Percentiles rank a stretch among this genome's conserved stretches.
These are phyloP conservation scores for Fusarium verrucosum DNA, from an alignment of 2,329 filamentous ascomycete genomes.

Conservation along the genomic window DNA sequence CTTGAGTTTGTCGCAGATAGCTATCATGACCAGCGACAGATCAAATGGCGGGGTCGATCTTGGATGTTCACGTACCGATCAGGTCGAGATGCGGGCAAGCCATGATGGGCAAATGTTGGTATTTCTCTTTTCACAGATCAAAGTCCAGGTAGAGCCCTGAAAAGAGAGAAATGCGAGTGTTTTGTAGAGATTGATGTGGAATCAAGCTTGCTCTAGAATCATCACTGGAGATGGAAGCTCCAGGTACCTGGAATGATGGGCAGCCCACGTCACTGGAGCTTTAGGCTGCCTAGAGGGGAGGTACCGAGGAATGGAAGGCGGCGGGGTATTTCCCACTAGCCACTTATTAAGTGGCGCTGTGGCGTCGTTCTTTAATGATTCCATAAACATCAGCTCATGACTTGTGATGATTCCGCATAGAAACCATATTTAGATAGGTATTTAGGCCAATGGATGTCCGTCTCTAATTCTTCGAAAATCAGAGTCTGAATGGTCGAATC, in stretches of 20 bases:
- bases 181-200: slow-evolving; percentile 13
- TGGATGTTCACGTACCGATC: slow-evolving; percentile 38
- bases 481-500: accelerated
- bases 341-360: slow-evolving; percentile 6
- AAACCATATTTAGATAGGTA: background rate
- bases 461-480: no score
- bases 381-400: background rate
- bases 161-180: background rate
- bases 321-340: slow-evolving; percentile 17
- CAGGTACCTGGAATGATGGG: slow-evolving; percentile 6
- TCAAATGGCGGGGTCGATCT: slow-evolving; percentile 40
- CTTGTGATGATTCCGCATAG: background rate
- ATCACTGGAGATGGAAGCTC: slow-evolving; percentile 16
- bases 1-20: slow-evolving; percentile 28
- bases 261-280: slow-evolving; percentile 35
- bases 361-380: background rate
- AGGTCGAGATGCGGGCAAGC: slow-evolving; percentile 43
- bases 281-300: slow-evolving; percentile 26
- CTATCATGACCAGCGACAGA: slow-evolving; percentile 10
- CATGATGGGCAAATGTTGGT: slow-evolving; percentile 12
- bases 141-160: background rate
- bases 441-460: no score
- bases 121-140: background rate
- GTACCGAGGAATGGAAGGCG: no score
- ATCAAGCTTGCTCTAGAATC: slow-evolving; percentile 15